A percentile compares a stretch with the other conserved stretches of the same genome.
Conservation (phyloP, 192 early-diverging fungal genomes). For the Backusella psychrophila region DNA sequence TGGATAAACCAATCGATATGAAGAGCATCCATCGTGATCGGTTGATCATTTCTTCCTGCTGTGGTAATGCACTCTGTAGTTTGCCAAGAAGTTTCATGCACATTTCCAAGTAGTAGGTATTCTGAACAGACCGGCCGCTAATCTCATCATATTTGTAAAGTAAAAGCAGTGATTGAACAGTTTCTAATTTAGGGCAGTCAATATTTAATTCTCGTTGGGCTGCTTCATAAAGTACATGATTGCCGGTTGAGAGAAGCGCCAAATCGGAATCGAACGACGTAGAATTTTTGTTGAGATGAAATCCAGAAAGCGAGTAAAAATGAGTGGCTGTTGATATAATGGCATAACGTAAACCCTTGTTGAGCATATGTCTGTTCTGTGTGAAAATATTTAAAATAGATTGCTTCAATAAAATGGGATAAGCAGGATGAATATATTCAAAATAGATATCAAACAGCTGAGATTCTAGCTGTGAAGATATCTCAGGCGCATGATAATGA, state of each 20-base stretch:
- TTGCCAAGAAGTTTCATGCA: background rate
- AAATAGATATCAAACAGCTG: constrained; percentile 15
- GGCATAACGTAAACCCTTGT: constrained; percentile 6
- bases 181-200: background rate
- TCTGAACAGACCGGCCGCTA: background rate
- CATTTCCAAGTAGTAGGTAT: constrained; percentile 5
- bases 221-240: background rate
- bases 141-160: constrained; percentile 9
- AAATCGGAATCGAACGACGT: background rate
- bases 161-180: background rate
- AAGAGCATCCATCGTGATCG: constrained; percentile 2
- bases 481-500: background rate
- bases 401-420: constrained; percentile 9
- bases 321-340: constrained; percentile 12
- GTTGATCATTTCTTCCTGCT: constrained; percentile 9
- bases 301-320: background rate
- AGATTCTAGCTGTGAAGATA: background rate
- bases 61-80: background rate
- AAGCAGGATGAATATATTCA: constrained; percentile 10
- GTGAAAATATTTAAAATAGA: background rate
- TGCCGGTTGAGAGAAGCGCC: background rate
- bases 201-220: background rate
- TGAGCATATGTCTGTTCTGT: constrained; percentile 7
- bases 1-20: background rate
- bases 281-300: background rate